Evolutionary conservation across 768 basidiomycete genomes (phyloP).

Genomic region (Boletus reticulatus): DNA sequence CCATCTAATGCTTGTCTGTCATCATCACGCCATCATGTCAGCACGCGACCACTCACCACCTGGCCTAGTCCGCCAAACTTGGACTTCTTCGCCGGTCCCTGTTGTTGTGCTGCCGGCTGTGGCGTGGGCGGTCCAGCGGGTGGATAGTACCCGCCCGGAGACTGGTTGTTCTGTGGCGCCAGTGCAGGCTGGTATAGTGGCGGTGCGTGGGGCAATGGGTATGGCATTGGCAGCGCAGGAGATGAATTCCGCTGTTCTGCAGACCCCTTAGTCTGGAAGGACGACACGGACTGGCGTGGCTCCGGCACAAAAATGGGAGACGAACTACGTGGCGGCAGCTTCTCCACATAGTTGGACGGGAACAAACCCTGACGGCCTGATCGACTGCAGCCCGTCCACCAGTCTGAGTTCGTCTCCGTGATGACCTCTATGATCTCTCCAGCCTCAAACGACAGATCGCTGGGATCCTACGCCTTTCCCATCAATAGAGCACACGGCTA

Average conservation of each 20-base stretch:
- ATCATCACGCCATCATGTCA: not conserved
- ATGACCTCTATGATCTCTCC: slow-evolving; percentile 82
- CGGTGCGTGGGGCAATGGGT: slow-evolving; percentile 11
- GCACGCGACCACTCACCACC: slow-evolving; percentile 27
- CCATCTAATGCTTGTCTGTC: slow-evolving; percentile 21
- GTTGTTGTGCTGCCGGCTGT: slow-evolving; percentile 34
- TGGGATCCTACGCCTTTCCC: slow-evolving; percentile 52
- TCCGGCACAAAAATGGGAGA: slow-evolving; percentile 25
- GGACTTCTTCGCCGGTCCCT: slow-evolving; percentile 32
- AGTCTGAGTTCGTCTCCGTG: slow-evolving; percentile 82
- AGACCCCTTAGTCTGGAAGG: slow-evolving; percentile 3
- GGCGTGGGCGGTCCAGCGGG: slow-evolving; percentile 29
- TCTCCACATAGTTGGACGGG: slow-evolving; percentile 76
- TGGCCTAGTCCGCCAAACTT: slow-evolving; percentile 41
- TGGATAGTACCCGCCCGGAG: slow-evolving; percentile 16
- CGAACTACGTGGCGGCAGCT: slow-evolving; percentile 30
- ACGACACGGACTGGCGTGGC: slow-evolving; percentile 17
- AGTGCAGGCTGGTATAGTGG: slow-evolving; percentile 11
- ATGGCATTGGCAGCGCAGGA: slow-evolving; percentile 16
- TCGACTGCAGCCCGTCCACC: slow-evolving; percentile 77
- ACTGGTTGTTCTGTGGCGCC: slow-evolving; percentile 15
- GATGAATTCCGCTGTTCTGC: slow-evolving; percentile 15
- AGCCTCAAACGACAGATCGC: slow-evolving; percentile 69
- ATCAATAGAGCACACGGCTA: slow-evolving; percentile 5
- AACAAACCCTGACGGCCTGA: slow-evolving; percentile 71